Conservation (phyloP, 176 grass and related monocot genomes). For the Paspalum notatum region DNA sequence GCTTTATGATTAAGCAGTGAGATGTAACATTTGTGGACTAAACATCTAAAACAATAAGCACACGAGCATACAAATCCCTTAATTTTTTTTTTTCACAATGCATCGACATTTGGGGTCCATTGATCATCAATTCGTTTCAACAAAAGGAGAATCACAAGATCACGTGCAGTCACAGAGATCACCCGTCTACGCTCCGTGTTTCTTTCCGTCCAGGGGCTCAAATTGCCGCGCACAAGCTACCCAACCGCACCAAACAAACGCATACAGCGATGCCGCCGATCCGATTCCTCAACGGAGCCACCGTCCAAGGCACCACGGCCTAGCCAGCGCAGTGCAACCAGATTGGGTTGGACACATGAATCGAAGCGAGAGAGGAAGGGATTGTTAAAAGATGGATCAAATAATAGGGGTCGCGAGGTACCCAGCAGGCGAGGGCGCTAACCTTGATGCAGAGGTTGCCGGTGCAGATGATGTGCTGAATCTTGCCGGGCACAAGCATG, state of each 20-base stretch:
- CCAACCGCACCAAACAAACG: neutral
- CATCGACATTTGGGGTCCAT: neutral
- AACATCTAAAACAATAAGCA: neutral
- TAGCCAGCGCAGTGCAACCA: slow-evolving; percentile 5
- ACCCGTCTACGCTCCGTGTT: neutral
- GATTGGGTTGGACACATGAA: neutral
- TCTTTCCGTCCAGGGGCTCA: neutral
- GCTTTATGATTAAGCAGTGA: neutral
- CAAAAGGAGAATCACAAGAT: neutral
- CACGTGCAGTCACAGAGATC: neutral
- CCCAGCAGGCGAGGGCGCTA: neutral
- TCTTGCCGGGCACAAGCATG: slow-evolving; percentile 99
- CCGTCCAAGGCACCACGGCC: neutral
- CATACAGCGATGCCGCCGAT: neutral
- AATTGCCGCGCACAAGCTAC: neutral
- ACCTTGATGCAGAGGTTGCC: slow-evolving; percentile 94
- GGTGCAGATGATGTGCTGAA: slow-evolving; percentile 95
- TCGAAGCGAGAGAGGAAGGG: neutral
- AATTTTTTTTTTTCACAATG: slow-evolving; percentile 19
- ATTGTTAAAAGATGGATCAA: neutral
- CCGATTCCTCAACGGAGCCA: neutral
- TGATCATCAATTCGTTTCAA: neutral
- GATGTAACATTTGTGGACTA: neutral
- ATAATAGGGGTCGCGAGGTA: neutral
- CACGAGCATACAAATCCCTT: neutral